Conservation (phyloP, 805 yeast genomes). For the Candida pini region DNA sequence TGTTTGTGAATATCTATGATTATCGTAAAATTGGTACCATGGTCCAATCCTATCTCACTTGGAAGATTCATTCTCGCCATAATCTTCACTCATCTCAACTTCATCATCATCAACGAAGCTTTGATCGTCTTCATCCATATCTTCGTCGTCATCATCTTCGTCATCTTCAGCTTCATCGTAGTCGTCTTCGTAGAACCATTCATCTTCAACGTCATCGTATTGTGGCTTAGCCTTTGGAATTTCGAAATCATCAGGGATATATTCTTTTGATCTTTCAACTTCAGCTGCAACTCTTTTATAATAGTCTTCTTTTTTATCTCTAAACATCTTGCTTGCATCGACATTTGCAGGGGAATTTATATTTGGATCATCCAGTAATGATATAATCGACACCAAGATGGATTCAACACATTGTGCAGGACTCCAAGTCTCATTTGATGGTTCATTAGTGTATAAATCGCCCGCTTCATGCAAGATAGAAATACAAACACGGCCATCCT, state of each 20-base stretch:
- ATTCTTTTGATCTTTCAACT: slow-evolving; percentile 76
- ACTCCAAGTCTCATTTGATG: slow-evolving; percentile 91
- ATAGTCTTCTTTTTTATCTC: slow-evolving; percentile 75
- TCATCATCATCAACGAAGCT: slow-evolving; percentile 37
- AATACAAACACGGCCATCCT: slow-evolving; percentile 89
- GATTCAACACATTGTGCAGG: slow-evolving; percentile 91
- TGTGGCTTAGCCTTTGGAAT: slow-evolving; percentile 52
- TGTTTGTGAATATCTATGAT: no score
- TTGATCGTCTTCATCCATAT: slow-evolving; percentile 40
- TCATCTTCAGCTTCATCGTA: slow-evolving; percentile 55
- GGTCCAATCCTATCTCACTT: no score
- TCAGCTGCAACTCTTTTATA: slow-evolving; percentile 70
- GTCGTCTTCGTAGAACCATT: slow-evolving; percentile 51
- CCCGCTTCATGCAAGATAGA: slow-evolving; percentile 91
- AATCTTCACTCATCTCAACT: slow-evolving; percentile 41
- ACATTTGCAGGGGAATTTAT: slow-evolving; percentile 92
- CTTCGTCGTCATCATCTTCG: slow-evolving; percentile 55
- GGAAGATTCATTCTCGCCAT: slow-evolving; percentile 30
- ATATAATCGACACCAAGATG: slow-evolving; percentile 83
- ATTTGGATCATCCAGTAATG: slow-evolving; percentile 90
- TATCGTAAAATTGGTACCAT: no score
- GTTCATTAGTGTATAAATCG: slow-evolving; percentile 84
- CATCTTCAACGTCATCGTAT: slow-evolving; percentile 45
- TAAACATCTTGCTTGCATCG: slow-evolving; percentile 89
- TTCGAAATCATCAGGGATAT: slow-evolving; percentile 80